Evolutionary conservation across 176 grass and related monocot genomes (phyloP).

Genomic region (Pontederia paniculata): DNA sequence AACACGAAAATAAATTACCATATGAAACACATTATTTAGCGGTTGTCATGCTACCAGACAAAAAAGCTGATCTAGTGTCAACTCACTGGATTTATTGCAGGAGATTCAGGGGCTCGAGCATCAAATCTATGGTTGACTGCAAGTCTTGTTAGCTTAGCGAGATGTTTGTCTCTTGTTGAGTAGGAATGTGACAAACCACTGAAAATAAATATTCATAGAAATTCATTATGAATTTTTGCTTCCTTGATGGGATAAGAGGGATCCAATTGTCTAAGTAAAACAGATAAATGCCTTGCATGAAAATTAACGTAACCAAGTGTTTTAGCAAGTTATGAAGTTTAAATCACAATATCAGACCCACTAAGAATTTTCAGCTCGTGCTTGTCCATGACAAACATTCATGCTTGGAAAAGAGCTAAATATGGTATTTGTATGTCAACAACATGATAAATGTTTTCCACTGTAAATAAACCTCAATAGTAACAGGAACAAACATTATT

Average conservation of each 20-base stretch:
- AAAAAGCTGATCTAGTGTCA: not conserved
- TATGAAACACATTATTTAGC: slow-evolving; percentile 8
- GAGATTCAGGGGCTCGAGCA: slow-evolving; percentile 30
- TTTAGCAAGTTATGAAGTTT: not conserved
- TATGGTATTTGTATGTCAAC: no score
- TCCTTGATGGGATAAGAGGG: not conserved
- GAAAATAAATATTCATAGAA: slow-evolving; percentile 18
- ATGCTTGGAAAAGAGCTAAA: no score
- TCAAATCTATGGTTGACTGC: slow-evolving; percentile 55
- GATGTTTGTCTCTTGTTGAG: slow-evolving; percentile 65
- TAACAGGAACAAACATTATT: no score
- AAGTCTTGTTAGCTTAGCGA: slow-evolving; percentile 65
- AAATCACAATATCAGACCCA: not conserved
- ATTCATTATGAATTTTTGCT: not conserved
- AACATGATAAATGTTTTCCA: no score
- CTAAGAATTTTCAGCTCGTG: not conserved
- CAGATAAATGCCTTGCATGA: not conserved
- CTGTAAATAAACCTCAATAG: no score
- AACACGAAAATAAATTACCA: not conserved
- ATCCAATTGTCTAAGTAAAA: not conserved
- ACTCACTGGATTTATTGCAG: slow-evolving; percentile 55
- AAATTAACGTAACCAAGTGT: no score
- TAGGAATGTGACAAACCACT: slow-evolving; percentile 81
- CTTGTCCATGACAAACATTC: no score
- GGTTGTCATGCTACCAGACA: not conserved